Conservation (phyloP, 495 filamentous ascomycete species). For the Penicillium bovifimosum region DNA sequence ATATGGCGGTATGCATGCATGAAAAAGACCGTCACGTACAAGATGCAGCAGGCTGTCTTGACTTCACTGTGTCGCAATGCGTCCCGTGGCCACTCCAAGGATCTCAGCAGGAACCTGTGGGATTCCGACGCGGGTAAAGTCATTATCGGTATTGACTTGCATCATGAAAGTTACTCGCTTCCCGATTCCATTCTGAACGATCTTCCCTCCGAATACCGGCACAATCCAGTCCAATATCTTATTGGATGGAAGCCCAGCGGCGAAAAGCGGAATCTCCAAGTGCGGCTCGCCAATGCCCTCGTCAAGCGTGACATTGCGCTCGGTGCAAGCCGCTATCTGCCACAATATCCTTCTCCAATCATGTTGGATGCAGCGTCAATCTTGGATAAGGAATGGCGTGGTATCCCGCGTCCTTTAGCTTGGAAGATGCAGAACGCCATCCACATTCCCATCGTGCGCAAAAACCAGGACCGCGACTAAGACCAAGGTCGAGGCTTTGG, state of each 20-base stretch:
- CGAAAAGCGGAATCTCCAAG: slow-evolving; percentile 22
- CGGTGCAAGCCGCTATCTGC: slow-evolving; percentile 13
- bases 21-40: slow-evolving; percentile 24
- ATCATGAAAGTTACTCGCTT: slow-evolving; percentile 9
- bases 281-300: slow-evolving; percentile 21
- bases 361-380: slow-evolving; percentile 32
- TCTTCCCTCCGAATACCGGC: slow-evolving; percentile 28
- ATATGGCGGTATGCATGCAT: slow-evolving; percentile 48
- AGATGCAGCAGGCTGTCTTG: slow-evolving; percentile 31
- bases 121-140: slow-evolving; percentile 31
- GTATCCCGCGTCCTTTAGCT: slow-evolving; percentile 17
- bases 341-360: slow-evolving; percentile 16
- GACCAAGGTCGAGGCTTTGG: not conserved
- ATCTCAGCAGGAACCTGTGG: slow-evolving; percentile 19
- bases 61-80: slow-evolving; percentile 25
- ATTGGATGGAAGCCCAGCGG: slow-evolving; percentile 12
- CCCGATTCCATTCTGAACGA: slow-evolving; percentile 6
- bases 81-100: not conserved
- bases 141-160: slow-evolving; percentile 32
- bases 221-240: slow-evolving; percentile 28
- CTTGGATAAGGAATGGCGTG: slow-evolving; percentile 30
- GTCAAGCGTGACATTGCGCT: slow-evolving; percentile 26
- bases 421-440: slow-evolving; percentile 35
- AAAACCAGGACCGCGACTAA: not conserved
- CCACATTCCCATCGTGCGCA: slow-evolving; percentile 13